phyloP scores from a whole-genome alignment of 2,329 filamentous ascomycete species.

The Dothistroma pini region DNA sequence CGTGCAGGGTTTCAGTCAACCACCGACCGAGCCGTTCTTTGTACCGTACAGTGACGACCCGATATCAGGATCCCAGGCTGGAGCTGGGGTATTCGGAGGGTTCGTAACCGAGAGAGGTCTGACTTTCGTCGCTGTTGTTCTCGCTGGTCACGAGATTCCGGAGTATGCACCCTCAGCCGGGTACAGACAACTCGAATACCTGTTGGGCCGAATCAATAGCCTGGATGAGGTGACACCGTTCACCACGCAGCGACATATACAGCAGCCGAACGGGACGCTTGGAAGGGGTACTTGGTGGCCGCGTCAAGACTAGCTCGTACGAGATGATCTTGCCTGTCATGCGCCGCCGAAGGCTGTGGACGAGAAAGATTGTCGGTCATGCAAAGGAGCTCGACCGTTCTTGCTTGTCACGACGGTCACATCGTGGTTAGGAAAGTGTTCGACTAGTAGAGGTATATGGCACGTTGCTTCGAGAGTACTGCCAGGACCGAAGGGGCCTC shows the following conservation, averaged over 20 bases:
- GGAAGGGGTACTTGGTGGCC: slow-evolving; percentile 17
- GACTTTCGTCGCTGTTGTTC: slow-evolving; percentile 43
- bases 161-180: slow-evolving; percentile 43
- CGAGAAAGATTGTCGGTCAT: too few species aligned
- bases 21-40: slow-evolving; percentile 41
- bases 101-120: slow-evolving; percentile 45
- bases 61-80: slow-evolving; percentile 39
- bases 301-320: not conserved
- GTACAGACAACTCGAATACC: slow-evolving; percentile 42
- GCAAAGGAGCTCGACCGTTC: too few species aligned
- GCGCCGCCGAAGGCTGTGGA: too few species aligned
- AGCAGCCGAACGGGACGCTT: slow-evolving; percentile 10
- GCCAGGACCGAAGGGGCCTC: too few species aligned
- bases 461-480: too few species aligned
- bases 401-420: too few species aligned
- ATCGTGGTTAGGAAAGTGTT: too few species aligned
- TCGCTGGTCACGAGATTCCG: slow-evolving; percentile 44
- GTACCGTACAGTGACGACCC: slow-evolving; percentile 45
- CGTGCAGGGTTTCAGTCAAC: slow-evolving; percentile 43
- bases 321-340: too few species aligned
- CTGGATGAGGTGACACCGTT: slow-evolving; percentile 17
- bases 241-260: slow-evolving; percentile 14
- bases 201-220: slow-evolving; percentile 39
- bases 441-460: too few species aligned
- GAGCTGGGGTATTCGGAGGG: slow-evolving; percentile 40